Evolutionary conservation across 2,329 filamentous ascomycete genomes (phyloP), one percentile per base, ranked within the genome.

Genomic region (Talaromyces pinophilus): DNA sequence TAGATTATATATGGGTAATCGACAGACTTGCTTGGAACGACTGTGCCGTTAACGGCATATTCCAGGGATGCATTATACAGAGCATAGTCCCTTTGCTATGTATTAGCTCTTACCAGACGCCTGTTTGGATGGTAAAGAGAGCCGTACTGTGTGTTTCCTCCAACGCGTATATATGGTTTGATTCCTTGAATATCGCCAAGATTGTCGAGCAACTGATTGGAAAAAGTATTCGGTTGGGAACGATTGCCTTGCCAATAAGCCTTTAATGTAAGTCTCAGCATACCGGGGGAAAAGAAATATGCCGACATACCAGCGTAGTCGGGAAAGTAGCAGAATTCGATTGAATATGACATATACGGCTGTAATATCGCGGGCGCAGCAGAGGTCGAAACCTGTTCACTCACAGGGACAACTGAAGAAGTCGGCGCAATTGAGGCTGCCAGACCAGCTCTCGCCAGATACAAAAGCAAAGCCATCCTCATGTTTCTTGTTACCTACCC

Each of bases 71-170:
- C 59, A 59, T 66, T 63, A 33, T 66, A 66, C 13, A 66, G 13
- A 13, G 64, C 60, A 22, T 59, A 63, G 50, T 66, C 64, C 52
- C 63, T 65, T 55, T 19, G 15, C 2, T 11, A 42, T 28, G 25
- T 3, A 30, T 25, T 30, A n/a, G 25, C 33, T 30, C 6, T 11
- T 40, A 19, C 25, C 22, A 2, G 35, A 50, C 38, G 30, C 13
- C 3, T n/a, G 33, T 38, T 38, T 28, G 46, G 10, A 25, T 50
- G 8, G 15, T 52, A 35, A 22, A 11, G 40, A 44, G 33, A 19
- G 22, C 19, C 64, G 30, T 66, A 66, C 64, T 67, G 65, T 17
- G 60, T 67, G 13, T 67, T 67, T 35, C 65, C 65, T 19, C 65
- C 65, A 15, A 67, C 65, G 15, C 65, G 59, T n/a, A 67, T 67